Base-by-base conservation (phyloP, 2,329 filamentous ascomycete genomes). In the Aspergillus aculeatinus region DNA sequence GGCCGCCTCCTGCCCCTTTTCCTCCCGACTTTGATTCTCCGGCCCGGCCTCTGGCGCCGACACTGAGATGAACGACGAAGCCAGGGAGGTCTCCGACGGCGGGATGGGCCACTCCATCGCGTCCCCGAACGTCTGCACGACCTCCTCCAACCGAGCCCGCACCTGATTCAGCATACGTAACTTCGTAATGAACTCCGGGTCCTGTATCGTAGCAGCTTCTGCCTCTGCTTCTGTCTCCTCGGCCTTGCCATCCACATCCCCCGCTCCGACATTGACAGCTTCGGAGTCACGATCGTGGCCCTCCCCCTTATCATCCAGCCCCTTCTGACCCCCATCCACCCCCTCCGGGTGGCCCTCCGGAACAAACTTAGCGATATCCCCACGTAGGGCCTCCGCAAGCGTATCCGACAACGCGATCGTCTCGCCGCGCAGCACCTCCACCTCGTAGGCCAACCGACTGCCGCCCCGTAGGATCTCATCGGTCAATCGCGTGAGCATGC, bases 41-140 rank as follows among this genome's bases (percentile, higher is more conserved):
- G 77, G 83, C 19, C 87, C 88, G 0, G 87, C 84, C 58, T 94
- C 90, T 0, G 94, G 93, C 0, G 90, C 91, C 0, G 93, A 96
- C 12, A 97, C 92, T 5, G 91, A 96, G 51, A 97, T 87, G 70
- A 97, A 92, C 0, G 90, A 92, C 0, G 91, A 94, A 50, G 89
- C 86, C 59, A 96, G 85, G 0, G 90, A 94, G 12, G 93, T 78
- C 72, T 96, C 92, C 0, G 91, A 96, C 0, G 94, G 93, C 0
- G 94, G 91, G 53, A 97, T 87, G 1, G 91, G 89, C 83, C 96
- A 98, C 68, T 96, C 89, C 91, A 98, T 96, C 33, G 95, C 94
- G 68, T 96, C 89, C 47, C 93, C 94, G 74, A 99, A 99, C 1
- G 89, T 89, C 74, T 91, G 90, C 70, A 98, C 92, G 25, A 98